A percentile compares a stretch with the other conserved stretches of the same genome.
phyloP scores from a whole-genome alignment of 805 yeast species.

The Groenewaldozyma salmanticensis region DNA sequence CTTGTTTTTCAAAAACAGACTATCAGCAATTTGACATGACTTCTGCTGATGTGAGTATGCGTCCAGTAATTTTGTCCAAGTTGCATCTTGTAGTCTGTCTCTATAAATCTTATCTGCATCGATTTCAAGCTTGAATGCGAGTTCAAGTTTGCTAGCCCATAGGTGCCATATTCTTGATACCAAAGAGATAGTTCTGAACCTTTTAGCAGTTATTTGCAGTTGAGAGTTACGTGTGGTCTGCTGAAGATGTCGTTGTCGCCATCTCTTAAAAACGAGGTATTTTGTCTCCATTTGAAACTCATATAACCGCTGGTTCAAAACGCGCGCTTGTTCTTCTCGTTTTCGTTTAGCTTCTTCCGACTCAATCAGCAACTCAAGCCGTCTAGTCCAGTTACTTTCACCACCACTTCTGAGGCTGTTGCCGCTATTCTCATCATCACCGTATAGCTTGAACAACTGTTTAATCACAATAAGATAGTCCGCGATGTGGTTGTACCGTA shows the following conservation, averaged over 20 bases:
- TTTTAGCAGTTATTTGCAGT: conserved; percentile 2
- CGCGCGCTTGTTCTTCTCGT: background rate
- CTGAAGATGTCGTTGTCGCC: background rate
- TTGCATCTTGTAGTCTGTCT: background rate
- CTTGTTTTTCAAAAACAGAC: background rate
- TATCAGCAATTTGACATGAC: background rate
- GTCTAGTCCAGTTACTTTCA: background rate
- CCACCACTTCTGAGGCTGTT: too few species aligned
- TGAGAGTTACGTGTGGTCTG: background rate
- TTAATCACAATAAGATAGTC: background rate
- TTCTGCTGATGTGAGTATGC: background rate
- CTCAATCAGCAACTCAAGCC: background rate
- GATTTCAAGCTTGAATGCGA: too few species aligned
- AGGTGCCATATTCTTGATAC: too few species aligned
- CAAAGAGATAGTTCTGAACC: background rate
- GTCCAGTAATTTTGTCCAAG: too few species aligned
- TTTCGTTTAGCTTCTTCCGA: background rate
- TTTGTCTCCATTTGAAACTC: too few species aligned
- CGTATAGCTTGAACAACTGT: background rate
- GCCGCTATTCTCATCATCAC: too few species aligned
- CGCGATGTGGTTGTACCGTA: background rate
- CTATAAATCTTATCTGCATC: background rate
- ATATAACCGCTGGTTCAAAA: background rate
- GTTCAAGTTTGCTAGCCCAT: too few species aligned
- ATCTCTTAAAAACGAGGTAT: conserved; percentile 1